Evolutionary conservation across 495 filamentous ascomycete species (phyloP).

Genomic region (Neurospora sp.): DNA sequence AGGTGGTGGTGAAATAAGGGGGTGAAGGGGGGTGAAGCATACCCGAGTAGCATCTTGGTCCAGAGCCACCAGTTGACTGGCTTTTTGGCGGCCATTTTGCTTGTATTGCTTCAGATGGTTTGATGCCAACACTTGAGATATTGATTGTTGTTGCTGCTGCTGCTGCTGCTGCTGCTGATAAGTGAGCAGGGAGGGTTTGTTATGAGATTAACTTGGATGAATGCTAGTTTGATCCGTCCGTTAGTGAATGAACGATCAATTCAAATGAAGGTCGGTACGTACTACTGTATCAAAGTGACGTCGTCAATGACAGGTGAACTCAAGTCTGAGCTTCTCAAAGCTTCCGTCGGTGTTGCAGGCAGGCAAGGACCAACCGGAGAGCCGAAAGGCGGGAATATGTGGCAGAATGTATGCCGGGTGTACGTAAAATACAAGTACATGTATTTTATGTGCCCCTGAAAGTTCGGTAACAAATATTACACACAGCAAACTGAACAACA

Average conservation of each 20-base stretch:
- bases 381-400: not conserved
- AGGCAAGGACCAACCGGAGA: not conserved
- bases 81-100: conserved; percentile 19
- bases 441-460: not conserved
- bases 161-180: not conserved
- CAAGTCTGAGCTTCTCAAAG: not conserved
- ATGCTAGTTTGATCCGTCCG: not conserved
- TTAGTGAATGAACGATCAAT: not conserved
- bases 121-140: not conserved
- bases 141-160: no score
- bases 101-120: not conserved
- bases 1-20: not conserved
- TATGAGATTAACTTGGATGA: not conserved
- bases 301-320: not conserved
- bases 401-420: not conserved
- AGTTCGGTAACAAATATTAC: not conserved
- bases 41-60: conserved; percentile 25
- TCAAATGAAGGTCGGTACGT: not conserved
- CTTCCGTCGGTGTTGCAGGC: not conserved
- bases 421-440: not conserved
- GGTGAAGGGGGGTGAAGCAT: not conserved
- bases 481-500: not conserved
- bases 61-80: conserved; percentile 28
- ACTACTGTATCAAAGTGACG: not conserved
- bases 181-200: not conserved